Evolutionary conservation across 768 basidiomycete species (phyloP), one percentile per base, ranked within the genome.

Genomic region (Amanita pseudoporphyria): DNA sequence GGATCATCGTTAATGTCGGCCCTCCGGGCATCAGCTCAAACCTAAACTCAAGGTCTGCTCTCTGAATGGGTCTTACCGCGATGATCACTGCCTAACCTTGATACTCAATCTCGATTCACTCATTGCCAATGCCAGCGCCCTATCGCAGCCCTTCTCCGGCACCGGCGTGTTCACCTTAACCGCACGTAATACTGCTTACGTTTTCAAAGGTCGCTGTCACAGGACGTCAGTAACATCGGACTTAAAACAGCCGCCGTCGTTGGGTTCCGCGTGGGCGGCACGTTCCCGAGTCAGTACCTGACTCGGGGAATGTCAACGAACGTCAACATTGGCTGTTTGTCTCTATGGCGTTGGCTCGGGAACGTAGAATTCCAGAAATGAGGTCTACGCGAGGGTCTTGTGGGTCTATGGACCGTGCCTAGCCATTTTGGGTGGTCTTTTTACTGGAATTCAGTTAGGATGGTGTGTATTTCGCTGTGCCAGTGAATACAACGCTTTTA

Each of bases 341-440:
- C n/a, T 2, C n/a, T 21, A 22, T 49, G 48, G 28, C n/a, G 35
- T 18, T 53, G 47, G 38, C 52, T 53, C 52, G 52, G 52, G 52
- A 53, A 53, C 52, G 40, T 42, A 28, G 48, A 49, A 41, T 42
- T 49, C 48, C 22, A 16, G 48, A 49, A 42, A 6, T 49, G 9
- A 0, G 48, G 39, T 37, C 36, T 33, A 43, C 6, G 18, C 14
- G 48, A 35, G 32, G 26, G 44, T 45, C 44, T 14, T 18, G 3
- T 30, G 32, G 24, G 45, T 47, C 45, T 31, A 3, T 43, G 9
- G 22, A 22, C 40, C 40, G 40, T 41, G 40, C 40, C 40, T 41
- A 22, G 9, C 21, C 10, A 1, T 22, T 19, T 28, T 7, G 26
- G 26, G 7, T 28, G 7, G 26, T 28, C 26, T 28, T 7, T 28